Evolutionary conservation across 768 basidiomycete genomes (phyloP).

Genomic region (Tricholoma sp.): DNA sequence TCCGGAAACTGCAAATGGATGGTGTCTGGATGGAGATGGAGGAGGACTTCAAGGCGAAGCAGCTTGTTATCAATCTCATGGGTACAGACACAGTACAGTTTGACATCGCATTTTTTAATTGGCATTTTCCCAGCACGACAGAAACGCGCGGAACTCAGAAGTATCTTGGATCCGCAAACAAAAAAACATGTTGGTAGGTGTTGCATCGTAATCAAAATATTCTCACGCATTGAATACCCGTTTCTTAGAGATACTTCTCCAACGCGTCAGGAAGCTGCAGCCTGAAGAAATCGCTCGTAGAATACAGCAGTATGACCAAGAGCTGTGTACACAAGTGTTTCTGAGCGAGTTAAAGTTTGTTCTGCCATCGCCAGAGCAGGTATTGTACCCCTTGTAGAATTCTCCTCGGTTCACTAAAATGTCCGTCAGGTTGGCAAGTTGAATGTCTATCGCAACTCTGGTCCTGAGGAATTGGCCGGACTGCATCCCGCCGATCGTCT

Average conservation of each 20-base stretch:
- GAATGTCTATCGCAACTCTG: conserved; percentile 84
- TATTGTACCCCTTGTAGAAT: conserved; percentile 18
- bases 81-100: conserved; percentile 40
- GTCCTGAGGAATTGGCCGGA: conserved; percentile 76
- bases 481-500: conserved; percentile 95
- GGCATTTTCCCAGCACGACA: conserved; percentile 52
- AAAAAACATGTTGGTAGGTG: conserved; percentile 89
- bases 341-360: conserved; percentile 84
- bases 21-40: conserved; percentile 97
- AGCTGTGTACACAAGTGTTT: conserved; percentile 85
- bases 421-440: conserved; percentile 71
- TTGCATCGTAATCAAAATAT: background rate
- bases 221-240: background rate
- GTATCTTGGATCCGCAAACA: conserved; percentile 85
- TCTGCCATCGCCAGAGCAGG: conserved; percentile 89
- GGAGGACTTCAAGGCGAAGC: conserved; percentile 95
- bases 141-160: conserved; percentile 85
- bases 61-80: conserved; percentile 86
- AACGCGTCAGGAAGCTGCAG: conserved; percentile 74
- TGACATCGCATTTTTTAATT: conserved; percentile 6
- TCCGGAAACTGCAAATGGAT: conserved; percentile 75
- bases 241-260: conserved; percentile 81
- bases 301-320: conserved; percentile 84
- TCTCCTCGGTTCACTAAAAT: background rate
- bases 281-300: conserved; percentile 84